Base-by-base conservation (phyloP, 2,329 filamentous ascomycete species). In the Monosporascus sp. region DNA sequence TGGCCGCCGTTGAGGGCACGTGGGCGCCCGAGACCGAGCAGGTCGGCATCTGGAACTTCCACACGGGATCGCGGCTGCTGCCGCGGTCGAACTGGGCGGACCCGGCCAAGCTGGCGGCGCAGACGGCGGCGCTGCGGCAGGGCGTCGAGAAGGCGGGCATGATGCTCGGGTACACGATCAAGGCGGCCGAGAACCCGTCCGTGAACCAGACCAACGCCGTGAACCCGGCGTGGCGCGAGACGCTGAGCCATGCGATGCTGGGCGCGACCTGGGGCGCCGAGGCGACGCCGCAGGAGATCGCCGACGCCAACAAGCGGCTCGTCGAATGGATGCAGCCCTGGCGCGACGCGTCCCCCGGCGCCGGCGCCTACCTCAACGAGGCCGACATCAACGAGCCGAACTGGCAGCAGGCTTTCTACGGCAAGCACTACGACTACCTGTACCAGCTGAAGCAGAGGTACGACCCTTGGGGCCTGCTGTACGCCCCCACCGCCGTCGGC, bases 351-450 rank as follows among this genome's bases (percentile, higher is more conserved):
- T 58, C 62, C 14, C 74, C 75, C 3, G 69, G 67, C 0, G 63
- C 64, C 3, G 76, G 76, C 3, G 68, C 73, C 1, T 80, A 80
- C 55, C 64, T 77, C 63, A 80, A 79, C 54, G 80, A 84, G 67
- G 76, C 72, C 1, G 74, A 81, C 61, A 76, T 76, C 49, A 68
- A 71, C 50, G 69, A 80, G 59, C 70, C 69, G 0, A 60, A 76
- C 54, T 81, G 69, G 57, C 66, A 77, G 58, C 56, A 73, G 24
- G 65, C 60, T 2, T 80, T 80, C 63, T 81, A 72, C 58, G 78
- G 78, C 7, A 58, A 49, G 6, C 78, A 78, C 54, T 80, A 79
- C 57, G 60, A 56, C 3, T 64, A 58, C 48, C 61, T 78, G 43
- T 60, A 72, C 24, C 40, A 53, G 5, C 68, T 83, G 8, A 83